A percentile compares a stretch with the other conserved stretches of the same genome.
These are phyloP conservation scores for Gentiana macrophylla DNA, from an alignment of 257 asterid genomes.

Conservation along the genomic window DNA sequence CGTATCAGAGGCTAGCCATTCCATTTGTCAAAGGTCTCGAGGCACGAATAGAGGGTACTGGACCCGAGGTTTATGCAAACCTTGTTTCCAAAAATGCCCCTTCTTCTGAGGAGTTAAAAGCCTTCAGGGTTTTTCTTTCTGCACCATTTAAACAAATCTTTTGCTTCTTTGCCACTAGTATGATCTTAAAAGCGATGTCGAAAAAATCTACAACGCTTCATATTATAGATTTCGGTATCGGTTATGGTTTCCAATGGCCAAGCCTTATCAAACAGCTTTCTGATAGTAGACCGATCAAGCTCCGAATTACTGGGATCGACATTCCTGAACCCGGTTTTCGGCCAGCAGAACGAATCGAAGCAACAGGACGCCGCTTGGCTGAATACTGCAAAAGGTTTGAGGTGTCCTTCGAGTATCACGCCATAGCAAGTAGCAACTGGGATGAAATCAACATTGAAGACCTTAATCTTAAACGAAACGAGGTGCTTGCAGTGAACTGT, in stretches of 20 bases:
- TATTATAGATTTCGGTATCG: conserved; percentile 57
- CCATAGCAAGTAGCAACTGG: conserved; percentile 37
- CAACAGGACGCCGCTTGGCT: conserved; percentile 38
- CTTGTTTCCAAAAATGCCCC: conserved; percentile 6
- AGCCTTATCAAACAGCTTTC: conserved; percentile 53
- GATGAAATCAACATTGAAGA: conserved; percentile 12
- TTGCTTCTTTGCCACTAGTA: conserved; percentile 40
- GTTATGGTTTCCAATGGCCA: conserved; percentile 73
- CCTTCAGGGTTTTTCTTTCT: conserved; percentile 3
- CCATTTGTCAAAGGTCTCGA: conserved; percentile 8
- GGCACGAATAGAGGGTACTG: conserved; percentile 14
- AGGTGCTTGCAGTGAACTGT: conserved; percentile 13
- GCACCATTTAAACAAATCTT: conserved; percentile 57
- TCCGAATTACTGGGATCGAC: conserved; percentile 57
- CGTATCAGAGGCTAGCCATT: conserved; percentile 12
- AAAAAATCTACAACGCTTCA: conserved; percentile 27
- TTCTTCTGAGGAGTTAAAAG: conserved; percentile 12
- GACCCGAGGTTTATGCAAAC: neutral
- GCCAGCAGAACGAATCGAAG: conserved; percentile 54
- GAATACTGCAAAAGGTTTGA: conserved; percentile 38
- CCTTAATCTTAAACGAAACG: conserved; percentile 5
- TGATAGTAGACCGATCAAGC: conserved; percentile 36
- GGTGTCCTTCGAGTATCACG: conserved; percentile 42
- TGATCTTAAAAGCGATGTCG: conserved; percentile 18
- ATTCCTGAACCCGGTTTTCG: conserved; percentile 51